Evolutionary conservation across 1,139 yeast species (phyloP).

Genomic region (Diutina siamensis): DNA sequence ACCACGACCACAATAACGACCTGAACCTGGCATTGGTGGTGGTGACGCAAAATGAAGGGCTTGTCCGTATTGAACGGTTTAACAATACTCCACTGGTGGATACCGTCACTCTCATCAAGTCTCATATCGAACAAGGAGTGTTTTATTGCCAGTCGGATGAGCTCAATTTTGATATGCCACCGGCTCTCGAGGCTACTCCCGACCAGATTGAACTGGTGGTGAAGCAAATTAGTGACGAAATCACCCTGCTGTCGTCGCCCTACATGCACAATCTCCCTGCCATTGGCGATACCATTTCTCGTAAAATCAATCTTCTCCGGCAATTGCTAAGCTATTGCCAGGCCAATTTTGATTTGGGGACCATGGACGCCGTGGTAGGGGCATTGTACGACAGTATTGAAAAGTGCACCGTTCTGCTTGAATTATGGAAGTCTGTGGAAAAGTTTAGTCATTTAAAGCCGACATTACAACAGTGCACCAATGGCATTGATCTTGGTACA

Average conservation of each 20-base stretch:
- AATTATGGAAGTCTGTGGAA: background rate
- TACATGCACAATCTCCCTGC: constrained; percentile 10
- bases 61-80: constrained; percentile 47
- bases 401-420: constrained; percentile 38
- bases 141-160: constrained; percentile 38
- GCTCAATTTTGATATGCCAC: constrained; percentile 39
- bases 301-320: constrained; percentile 10
- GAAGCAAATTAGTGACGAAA: constrained; percentile 37
- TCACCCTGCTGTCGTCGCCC: constrained; percentile 29
- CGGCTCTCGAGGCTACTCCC: constrained; percentile 27
- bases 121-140: constrained; percentile 75
- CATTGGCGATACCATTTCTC: constrained; percentile 11
- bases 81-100: constrained; percentile 14
- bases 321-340: constrained; percentile 36
- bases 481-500: constrained; percentile 11
- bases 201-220: background rate
- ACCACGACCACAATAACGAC: constrained; percentile 8
- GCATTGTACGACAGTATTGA: constrained; percentile 41
- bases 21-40: constrained; percentile 34
- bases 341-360: constrained; percentile 29
- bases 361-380: constrained; percentile 14
- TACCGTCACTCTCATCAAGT: constrained; percentile 38
- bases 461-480: background rate
- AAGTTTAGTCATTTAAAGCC: background rate
- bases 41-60: constrained; percentile 51